Base-by-base conservation (phyloP, 179 eudicot genomes). In the Vitellaria paradoxa region DNA sequence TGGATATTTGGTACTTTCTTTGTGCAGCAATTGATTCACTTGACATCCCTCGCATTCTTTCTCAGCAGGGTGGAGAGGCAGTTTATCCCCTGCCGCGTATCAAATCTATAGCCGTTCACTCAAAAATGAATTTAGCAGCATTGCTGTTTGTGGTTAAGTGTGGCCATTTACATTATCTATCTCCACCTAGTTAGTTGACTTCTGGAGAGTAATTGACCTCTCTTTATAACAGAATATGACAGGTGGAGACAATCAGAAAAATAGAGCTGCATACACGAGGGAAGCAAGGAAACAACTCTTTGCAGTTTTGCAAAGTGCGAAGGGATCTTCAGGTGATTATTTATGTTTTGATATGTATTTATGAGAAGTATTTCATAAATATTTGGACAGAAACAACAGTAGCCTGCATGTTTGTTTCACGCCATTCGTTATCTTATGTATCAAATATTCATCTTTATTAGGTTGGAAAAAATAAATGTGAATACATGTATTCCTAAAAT, bases 41-140 rank as follows among this genome's bases (percentile, higher is more conserved):
- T 64, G 99, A 96, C 81, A 87, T 96, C 73, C 98, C 97, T 64
- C 91, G 92, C 71, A 91, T 96, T 86, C 87, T 96, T 63, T 93
- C 99, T 82, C 99, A 93, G 88, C 96, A 93, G 76, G 98, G 97
- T 10, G 99, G 99, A 74, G 99, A 96, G 87, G 93, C 95, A 68
- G 93, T 94, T 80, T 96, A 96, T 86, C 98, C 98, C 45, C 91
- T 93, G 70, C 98, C 99, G 9, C 97, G 92, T 65, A 91, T 92
- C 68, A 90, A 86, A 88, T 87, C 90, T 78, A 79, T 96, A 60
- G 97, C 87, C 86, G 93, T 89, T 80, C 99, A 96, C 84, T 86
- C 93, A 56, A 96, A 89, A 82, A 77, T 96, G 75, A 96, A 96
- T 77, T 84, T 96, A 86, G 96, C 97, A 24, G 84, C 98, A 75